Evolutionary conservation across 768 basidiomycete genomes (phyloP).

Genomic region (Russula abietina): DNA sequence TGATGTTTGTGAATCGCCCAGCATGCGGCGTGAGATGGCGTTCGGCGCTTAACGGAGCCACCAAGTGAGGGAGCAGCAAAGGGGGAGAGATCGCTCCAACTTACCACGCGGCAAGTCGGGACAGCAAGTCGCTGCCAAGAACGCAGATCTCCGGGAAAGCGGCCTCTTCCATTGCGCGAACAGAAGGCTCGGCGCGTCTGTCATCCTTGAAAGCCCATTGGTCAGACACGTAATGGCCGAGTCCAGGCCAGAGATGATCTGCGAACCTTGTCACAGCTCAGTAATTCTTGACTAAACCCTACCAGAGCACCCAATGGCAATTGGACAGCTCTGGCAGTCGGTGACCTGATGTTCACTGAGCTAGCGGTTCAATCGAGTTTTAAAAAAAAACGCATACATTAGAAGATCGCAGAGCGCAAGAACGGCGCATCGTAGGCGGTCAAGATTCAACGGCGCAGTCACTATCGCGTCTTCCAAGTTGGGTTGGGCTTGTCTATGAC

Average conservation of each 20-base stretch:
- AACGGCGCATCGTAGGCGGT: slow-evolving; percentile 53
- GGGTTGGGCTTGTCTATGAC: slow-evolving; percentile 22
- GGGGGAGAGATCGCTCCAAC: slow-evolving; percentile 22
- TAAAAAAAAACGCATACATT: slow-evolving; percentile 35
- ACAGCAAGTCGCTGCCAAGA: slow-evolving; percentile 47
- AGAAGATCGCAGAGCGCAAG: slow-evolving; percentile 50
- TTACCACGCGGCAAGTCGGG: slow-evolving; percentile 46
- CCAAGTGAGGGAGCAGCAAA: not conserved
- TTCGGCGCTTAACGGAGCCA: slow-evolving; percentile 38
- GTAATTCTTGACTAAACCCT: slow-evolving; percentile 46
- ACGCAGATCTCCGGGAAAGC: slow-evolving; percentile 47
- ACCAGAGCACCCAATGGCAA: slow-evolving; percentile 62
- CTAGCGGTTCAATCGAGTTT: not conserved
- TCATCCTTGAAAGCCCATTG: slow-evolving; percentile 38
- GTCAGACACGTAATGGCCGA: slow-evolving; percentile 7
- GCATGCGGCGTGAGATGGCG: slow-evolving; percentile 51
- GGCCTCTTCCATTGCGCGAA: slow-evolving; percentile 50
- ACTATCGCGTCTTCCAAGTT: slow-evolving; percentile 43
- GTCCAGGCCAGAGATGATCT: slow-evolving; percentile 2
- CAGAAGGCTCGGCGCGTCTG: slow-evolving; percentile 44
- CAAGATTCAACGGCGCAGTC: slow-evolving; percentile 50
- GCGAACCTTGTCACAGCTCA: slow-evolving; percentile 41
- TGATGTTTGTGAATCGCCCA: slow-evolving; percentile 44
- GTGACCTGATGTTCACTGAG: slow-evolving; percentile 39
- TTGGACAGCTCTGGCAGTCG: slow-evolving; percentile 54